Base-by-base conservation (phyloP, 345 rosid genomes). In the Citrus hindsii region DNA sequence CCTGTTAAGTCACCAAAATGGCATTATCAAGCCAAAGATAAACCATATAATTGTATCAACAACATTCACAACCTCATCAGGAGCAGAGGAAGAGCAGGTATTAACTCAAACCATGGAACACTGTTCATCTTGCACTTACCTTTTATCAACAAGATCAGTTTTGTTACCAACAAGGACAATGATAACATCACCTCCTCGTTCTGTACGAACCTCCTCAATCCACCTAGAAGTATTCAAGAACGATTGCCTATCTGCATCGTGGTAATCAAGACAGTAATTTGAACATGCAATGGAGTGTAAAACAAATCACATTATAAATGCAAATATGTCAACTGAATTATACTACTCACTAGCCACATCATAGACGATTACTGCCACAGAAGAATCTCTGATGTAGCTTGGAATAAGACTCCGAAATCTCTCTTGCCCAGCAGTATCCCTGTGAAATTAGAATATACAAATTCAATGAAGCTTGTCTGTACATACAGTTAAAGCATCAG, bases 361-460 rank as follows among this genome's bases (percentile, higher is more conserved):
- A 83, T 95, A 95, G 76, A 89, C 98, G 55, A 93, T 90, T 33
- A 95, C 98, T 74, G 98, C 98, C 66, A 95, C 98, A 64, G 98
- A 95, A 74, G 98, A 95, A 83, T 93, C 98, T 85, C 98, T 84
- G 62, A 93, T 95, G 77, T 95, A 95, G 83, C 98, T 95, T 16
- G 98, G 98, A 75, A 94, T 94, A 37, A 93, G 92, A 87, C 98
- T 94, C 81, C 98, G 82, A 71, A 95, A 95, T 71, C 98, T 92
- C 91, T 95, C 98, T 78, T 95, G 97, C 55, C 98, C 98, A 1
- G 98, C 98, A 67, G 98, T 95, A 81, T 95, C 98, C 98, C 97
- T 94, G 83, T 62, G 69, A 71, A 63, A 56, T 63, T 51, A 82
- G 19, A 70, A 76, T 6, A 74, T 38, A 55, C 69, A 55, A 25